phyloP scores from a whole-genome alignment of 177 flowering plant species.

The Vitis hybrid region DNA sequence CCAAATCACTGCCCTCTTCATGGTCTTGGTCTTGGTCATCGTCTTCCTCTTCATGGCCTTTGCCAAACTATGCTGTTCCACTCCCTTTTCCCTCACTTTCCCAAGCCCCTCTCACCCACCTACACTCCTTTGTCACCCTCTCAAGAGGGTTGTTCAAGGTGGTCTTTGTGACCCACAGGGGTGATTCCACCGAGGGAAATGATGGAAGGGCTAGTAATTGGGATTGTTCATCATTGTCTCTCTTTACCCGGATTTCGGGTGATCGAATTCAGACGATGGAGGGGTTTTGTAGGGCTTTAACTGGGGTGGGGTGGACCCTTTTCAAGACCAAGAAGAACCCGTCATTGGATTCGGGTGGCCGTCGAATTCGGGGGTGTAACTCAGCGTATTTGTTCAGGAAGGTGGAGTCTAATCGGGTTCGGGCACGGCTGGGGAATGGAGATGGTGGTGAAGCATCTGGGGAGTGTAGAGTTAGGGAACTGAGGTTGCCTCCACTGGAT shows the following conservation, averaged over 20 bases:
- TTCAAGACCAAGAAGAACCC: slow-evolving; percentile 41
- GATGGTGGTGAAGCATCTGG: slow-evolving; percentile 13
- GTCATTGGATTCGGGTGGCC: slow-evolving; percentile 18
- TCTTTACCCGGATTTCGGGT: slow-evolving; percentile 37
- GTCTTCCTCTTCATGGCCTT: slow-evolving; percentile 15
- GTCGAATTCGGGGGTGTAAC: slow-evolving; percentile 7
- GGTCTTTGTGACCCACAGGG: slow-evolving; percentile 21
- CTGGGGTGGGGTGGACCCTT: slow-evolving; percentile 63
- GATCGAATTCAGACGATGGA: slow-evolving; percentile 47
- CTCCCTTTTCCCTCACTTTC: slow-evolving; percentile 57
- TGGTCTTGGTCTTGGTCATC: slow-evolving; percentile 22
- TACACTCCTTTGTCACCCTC: slow-evolving; percentile 50
- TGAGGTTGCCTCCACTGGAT: slow-evolving; percentile 67
- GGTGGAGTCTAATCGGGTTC: slow-evolving; percentile 39
- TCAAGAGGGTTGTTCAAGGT: slow-evolving; percentile 62
- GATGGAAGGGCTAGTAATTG: slow-evolving; percentile 27
- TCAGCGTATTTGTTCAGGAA: slow-evolving; percentile 53
- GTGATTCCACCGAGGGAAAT: background rate
- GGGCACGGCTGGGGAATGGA: slow-evolving; percentile 10
- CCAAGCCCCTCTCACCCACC: slow-evolving; percentile 39
- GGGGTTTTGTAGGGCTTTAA: slow-evolving; percentile 40
- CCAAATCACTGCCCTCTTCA: slow-evolving; percentile 16
- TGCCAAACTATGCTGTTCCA: slow-evolving; percentile 39
- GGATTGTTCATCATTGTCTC: slow-evolving; percentile 49
- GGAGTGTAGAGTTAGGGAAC: slow-evolving; percentile 54